Percentiles rank a stretch among this genome's conserved stretches.
Evolutionary conservation across 441 rosid species (phyloP).

Genomic region (Euphorbia schlechtendalii): DNA sequence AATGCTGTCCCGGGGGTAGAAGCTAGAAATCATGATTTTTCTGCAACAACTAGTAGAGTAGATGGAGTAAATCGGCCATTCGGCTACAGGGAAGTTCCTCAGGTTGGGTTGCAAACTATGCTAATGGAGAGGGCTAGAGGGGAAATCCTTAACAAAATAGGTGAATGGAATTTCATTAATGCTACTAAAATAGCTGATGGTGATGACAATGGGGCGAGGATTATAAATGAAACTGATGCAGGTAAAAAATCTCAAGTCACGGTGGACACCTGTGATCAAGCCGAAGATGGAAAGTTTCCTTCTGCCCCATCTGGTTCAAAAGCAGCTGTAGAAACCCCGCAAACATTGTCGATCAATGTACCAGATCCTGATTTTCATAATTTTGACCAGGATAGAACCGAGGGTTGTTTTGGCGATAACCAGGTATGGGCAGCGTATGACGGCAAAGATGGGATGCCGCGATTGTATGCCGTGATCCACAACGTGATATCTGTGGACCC

Average conservation of each 20-base stretch:
- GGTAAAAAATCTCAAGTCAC: conserved; percentile 23
- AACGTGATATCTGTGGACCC: conserved; percentile 18
- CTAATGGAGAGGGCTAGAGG: conserved; percentile 39
- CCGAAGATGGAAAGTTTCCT: conserved; percentile 20
- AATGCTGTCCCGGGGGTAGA: conserved; percentile 22
- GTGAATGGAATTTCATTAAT: conserved; percentile 26
- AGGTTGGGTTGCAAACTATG: conserved; percentile 26
- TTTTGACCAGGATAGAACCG: conserved; percentile 23
- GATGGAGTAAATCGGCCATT: conserved; percentile 32
- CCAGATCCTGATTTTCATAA: conserved; percentile 60
- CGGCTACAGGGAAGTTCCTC: conserved; percentile 27
- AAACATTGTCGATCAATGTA: conserved; percentile 45
- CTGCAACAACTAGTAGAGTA: conserved; percentile 27
- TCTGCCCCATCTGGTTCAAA: conserved; percentile 22
- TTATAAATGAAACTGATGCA: conserved; percentile 18
- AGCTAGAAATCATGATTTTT: conserved; percentile 19
- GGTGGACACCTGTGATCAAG: conserved; percentile 16
- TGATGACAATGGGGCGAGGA: conserved; percentile 11
- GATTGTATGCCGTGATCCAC: conserved; percentile 19
- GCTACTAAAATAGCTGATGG: conserved; percentile 26
- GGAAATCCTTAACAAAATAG: conserved; percentile 34
- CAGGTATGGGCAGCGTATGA: conserved; percentile 29
- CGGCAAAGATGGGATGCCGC: conserved; percentile 22
- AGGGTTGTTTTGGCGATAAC: conserved; percentile 20
- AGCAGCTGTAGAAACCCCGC: conserved; percentile 29